Evolutionary conservation across 208 protist genomes (phyloP), one percentile per base, ranked within the genome.

Genomic region (Crithidia fasciculata): DNA sequence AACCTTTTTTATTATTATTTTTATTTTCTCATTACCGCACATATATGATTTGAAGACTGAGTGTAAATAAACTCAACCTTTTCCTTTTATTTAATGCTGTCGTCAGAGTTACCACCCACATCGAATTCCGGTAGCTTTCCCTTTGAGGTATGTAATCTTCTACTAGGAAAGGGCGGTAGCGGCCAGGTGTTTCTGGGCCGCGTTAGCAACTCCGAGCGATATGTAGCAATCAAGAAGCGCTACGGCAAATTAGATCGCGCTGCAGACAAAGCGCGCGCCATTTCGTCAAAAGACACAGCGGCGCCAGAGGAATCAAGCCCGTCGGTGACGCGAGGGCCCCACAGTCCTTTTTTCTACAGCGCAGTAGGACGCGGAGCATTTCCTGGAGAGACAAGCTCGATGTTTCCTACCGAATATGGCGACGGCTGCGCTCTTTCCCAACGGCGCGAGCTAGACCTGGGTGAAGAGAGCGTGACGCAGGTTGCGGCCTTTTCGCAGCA

Each of bases 101-200:
- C 56, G 4, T 64, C 64, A 37, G 56, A 44, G 15, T 18, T 36
- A 28, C 18, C 41, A 44, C 44, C 57, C 18, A 62, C 9, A 10
- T 56, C n/a, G 57, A 52, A 78, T 57, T 19, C 6, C 18, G 0
- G n/a, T 40, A 74, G 36, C 7, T 95, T 95, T 79, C 84, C 84
- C 3, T 95, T 78, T 66, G 90, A 93, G 15, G 53, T 85, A 12
- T 88, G 85, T 55, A 90, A 93, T 56, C 59, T 93, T 15, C 76
- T 89, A 55, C 56, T 95, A 4, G 90, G 90, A 10, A 86, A 78
- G n/a, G 90, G 90, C 47, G 84, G 86, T 0, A 92, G 88, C 71
- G 90, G 88, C 10, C 76, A 85, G 2, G 90, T 95, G 16, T 95
- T 90, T 55, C 78, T 95, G n/a, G 90, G 77, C 4, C 82, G 80